phyloP scores from a whole-genome alignment of 768 basidiomycete species.

The Boletus sensibilis region DNA sequence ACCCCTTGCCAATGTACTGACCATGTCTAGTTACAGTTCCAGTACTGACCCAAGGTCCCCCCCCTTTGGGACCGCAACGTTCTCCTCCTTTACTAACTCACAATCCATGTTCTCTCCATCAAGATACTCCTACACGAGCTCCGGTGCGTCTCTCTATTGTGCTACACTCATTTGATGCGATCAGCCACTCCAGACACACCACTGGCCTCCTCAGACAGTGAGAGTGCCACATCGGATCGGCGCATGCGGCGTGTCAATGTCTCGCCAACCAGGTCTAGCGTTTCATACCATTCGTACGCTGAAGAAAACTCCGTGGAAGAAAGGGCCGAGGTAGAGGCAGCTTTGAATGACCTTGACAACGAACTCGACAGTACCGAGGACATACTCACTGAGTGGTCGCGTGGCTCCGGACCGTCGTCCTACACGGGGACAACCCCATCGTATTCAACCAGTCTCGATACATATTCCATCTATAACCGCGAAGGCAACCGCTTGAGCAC shows the following conservation, averaged over 20 bases:
- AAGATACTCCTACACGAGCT: slow-evolving; percentile 55
- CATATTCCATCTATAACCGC: slow-evolving; percentile 38
- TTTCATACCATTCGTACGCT: slow-evolving; percentile 52
- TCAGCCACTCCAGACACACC: slow-evolving; percentile 39
- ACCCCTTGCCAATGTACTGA: slow-evolving; percentile 31
- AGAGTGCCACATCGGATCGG: slow-evolving; percentile 44
- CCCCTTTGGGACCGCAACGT: slow-evolving; percentile 58
- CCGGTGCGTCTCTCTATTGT: slow-evolving; percentile 41
- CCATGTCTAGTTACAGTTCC: slow-evolving; percentile 41
- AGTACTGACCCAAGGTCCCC: slow-evolving; percentile 57
- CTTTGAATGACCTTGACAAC: slow-evolving; percentile 63
- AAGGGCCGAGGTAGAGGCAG: slow-evolving; percentile 60
- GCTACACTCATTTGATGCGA: not conserved
- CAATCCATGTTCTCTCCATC: slow-evolving; percentile 59
- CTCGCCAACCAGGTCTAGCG: slow-evolving; percentile 48
- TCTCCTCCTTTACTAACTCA: slow-evolving; percentile 49
- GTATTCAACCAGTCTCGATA: slow-evolving; percentile 38
- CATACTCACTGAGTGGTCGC: slow-evolving; percentile 65
- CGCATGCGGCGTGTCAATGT: slow-evolving; percentile 54
- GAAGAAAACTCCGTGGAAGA: slow-evolving; percentile 52
- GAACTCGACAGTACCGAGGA: slow-evolving; percentile 67
- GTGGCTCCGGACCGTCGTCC: slow-evolving; percentile 34
- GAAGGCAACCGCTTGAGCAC: slow-evolving; percentile 60
- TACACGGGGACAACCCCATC: slow-evolving; percentile 35
- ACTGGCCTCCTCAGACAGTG: slow-evolving; percentile 46